Evolutionary conservation across 768 basidiomycete species (phyloP), one percentile per base, ranked within the genome.

Genomic region (Strobilomyces echinocephalus): DNA sequence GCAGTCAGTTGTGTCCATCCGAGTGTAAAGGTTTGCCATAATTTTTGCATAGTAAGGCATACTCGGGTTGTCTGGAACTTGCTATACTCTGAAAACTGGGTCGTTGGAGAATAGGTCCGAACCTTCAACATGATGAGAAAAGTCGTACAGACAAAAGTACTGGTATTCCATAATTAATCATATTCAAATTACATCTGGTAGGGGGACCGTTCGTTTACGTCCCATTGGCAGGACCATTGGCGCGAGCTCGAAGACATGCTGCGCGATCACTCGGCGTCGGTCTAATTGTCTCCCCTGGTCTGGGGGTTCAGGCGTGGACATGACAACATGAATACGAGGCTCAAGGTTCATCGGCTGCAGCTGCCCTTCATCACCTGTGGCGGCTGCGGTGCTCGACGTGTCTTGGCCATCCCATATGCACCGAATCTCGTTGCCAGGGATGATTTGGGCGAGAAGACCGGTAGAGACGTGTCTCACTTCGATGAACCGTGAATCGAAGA

Each of bases 371-470:
- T 46, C 69, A 55, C 52, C 30, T 55, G 63, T 5, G 55, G 64
- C 18, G 50, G 69, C 46, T 57, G 61, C 42, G 61, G 67, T 38
- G 62, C 62, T n/a, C 8, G 63, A 60, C 15, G 65, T 64, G 12
- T 80, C 69, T 63, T 90, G 84, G 12, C 91, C 95, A 65, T 97
- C 93, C 88, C 92, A 97, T 26, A 92, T 81, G 63, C 91, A 92
- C 26, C 86, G 83, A 41, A 95, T 77, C 58, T 93, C 90, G 51
- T 79, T 79, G 1, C 92, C 91, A 0, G 82, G 79, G 54, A 93
- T 86, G 64, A 93, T 88, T 66, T 94, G 91, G 2, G 81, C 82
- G 5, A 92, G 79, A 1, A 87, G 79, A 4, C 91, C 89, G 0
- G 84, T 88, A 58, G 85, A 81, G 57, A 91, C 79, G 67, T 93